These are phyloP conservation scores for Penicillium pancosmium DNA, from an alignment of 495 filamentous ascomycete genomes.

Conservation along the genomic window DNA sequence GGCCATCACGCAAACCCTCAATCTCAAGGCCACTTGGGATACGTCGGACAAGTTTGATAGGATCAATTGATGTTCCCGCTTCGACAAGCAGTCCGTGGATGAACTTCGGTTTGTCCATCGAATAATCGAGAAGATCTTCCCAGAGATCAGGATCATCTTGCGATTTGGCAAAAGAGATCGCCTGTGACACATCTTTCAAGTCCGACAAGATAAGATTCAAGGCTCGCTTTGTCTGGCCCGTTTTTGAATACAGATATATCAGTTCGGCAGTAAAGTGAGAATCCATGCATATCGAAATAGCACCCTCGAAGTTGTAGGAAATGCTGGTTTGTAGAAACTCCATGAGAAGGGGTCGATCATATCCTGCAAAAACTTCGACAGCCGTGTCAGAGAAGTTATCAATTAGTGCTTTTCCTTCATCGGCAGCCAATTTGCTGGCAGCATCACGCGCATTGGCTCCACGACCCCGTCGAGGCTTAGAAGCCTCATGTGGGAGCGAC, in stretches of 20 bases:
- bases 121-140: slow-evolving; percentile 92
- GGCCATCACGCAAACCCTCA: slow-evolving; percentile 80
- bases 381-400: slow-evolving; percentile 84
- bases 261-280: slow-evolving; percentile 82
- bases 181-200: slow-evolving; percentile 82
- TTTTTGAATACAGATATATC: slow-evolving; percentile 92
- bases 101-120: slow-evolving; percentile 94
- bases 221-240: slow-evolving; percentile 86
- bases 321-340: slow-evolving; percentile 83
- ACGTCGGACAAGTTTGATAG: slow-evolving; percentile 82
- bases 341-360: slow-evolving; percentile 78
- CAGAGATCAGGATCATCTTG: slow-evolving; percentile 89
- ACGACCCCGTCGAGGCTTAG: slow-evolving; percentile 43
- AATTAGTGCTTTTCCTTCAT: slow-evolving; percentile 74
- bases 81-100: slow-evolving; percentile 91
- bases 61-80: slow-evolving; percentile 89
- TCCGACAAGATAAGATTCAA: slow-evolving; percentile 89
- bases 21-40: slow-evolving; percentile 93
- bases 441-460: slow-evolving; percentile 42
- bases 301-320: slow-evolving; percentile 77
- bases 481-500: slow-evolving; percentile 45
- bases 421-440: slow-evolving; percentile 49
- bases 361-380: slow-evolving; percentile 81
- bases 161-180: slow-evolving; percentile 91
- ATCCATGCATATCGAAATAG: slow-evolving; percentile 76